phyloP scores from a whole-genome alignment of 2,329 filamentous ascomycete species.

The Blastomyces percursus region DNA sequence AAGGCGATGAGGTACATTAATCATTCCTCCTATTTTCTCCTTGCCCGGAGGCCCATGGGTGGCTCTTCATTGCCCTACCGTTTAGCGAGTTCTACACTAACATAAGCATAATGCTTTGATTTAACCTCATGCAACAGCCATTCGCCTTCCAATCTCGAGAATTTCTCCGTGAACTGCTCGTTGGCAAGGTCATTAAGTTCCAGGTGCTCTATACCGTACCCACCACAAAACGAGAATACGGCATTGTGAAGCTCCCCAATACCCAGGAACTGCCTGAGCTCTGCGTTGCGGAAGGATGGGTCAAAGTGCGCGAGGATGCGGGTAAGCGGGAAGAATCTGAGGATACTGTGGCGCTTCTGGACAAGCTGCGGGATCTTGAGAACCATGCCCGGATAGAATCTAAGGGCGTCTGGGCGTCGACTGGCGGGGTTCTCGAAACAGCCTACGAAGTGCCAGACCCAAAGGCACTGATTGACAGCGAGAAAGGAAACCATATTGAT shows the following conservation, averaged over 20 bases:
- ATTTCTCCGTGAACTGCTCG: constrained; percentile 68
- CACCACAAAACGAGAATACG: constrained; percentile 73
- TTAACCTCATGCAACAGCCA: constrained; percentile 37
- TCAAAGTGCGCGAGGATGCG: constrained; percentile 87
- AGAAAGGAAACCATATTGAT: constrained; percentile 77
- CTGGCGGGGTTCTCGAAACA: constrained; percentile 58
- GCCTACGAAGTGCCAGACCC: constrained; percentile 71
- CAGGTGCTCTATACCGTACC: constrained; percentile 79
- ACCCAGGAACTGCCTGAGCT: constrained; percentile 63
- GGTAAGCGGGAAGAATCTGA: constrained; percentile 76
- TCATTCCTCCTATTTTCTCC: not conserved
- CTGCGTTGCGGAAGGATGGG: constrained; percentile 77
- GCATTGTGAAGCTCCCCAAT: constrained; percentile 57
- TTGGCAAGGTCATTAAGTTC: constrained; percentile 82
- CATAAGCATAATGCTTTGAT: not conserved
- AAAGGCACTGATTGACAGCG: constrained; percentile 62
- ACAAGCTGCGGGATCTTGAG: constrained; percentile 68
- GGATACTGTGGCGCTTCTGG: constrained; percentile 57
- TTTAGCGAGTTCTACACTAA: not conserved
- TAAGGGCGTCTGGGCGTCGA: constrained; percentile 70
- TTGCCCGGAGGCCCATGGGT: not conserved
- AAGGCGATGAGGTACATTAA: constrained; percentile 63
- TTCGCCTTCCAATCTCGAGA: constrained; percentile 93
- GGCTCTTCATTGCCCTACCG: not conserved
- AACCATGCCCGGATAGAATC: constrained; percentile 63